Percentiles rank a stretch among this genome's conserved stretches.
These are phyloP conservation scores for Elongisporangium senticosum DNA, from an alignment of 352 stramenopile species.

Conservation along the genomic window DNA sequence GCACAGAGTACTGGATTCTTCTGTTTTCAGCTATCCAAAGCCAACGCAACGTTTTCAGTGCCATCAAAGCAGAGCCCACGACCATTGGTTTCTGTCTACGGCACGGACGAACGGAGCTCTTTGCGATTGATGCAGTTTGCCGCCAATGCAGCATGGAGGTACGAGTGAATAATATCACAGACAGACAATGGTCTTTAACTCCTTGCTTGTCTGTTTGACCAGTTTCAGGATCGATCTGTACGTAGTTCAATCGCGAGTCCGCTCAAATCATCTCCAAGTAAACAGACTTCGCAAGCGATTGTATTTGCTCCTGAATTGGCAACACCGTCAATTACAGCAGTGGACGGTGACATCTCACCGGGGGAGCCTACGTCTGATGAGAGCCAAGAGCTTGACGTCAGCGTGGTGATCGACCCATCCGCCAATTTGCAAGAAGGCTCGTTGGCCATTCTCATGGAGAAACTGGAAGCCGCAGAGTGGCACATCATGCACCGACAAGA, in stretches of 20 bases:
- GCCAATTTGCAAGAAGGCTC: not conserved
- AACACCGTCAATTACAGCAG: no score
- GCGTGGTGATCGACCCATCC: not conserved
- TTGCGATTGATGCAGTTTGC: conserved; percentile 41
- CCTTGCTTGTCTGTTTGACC: not conserved
- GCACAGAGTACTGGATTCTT: not conserved
- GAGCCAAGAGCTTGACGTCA: not conserved
- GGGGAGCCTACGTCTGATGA: not conserved
- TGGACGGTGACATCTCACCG: not conserved
- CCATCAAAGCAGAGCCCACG: conserved; percentile 36
- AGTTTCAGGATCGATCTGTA: not conserved
- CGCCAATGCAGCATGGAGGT: conserved; percentile 46
- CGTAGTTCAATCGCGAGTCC: not conserved
- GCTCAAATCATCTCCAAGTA: not conserved
- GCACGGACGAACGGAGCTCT: conserved; percentile 34
- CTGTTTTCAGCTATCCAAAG: conserved; percentile 17
- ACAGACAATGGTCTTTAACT: no score
- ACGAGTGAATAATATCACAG: not conserved
- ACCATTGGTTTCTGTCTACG: conserved; percentile 47
- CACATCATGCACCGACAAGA: conserved; percentile 29
- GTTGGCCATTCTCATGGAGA: conserved; percentile 17
- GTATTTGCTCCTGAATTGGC: not conserved
- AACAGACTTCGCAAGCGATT: not conserved
- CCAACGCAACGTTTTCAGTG: conserved; percentile 16
- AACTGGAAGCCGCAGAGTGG: conserved; percentile 44